These are phyloP conservation scores for Sporopachydermia lactativora DNA, from an alignment of 805 yeast species.

Conservation along the genomic window DNA sequence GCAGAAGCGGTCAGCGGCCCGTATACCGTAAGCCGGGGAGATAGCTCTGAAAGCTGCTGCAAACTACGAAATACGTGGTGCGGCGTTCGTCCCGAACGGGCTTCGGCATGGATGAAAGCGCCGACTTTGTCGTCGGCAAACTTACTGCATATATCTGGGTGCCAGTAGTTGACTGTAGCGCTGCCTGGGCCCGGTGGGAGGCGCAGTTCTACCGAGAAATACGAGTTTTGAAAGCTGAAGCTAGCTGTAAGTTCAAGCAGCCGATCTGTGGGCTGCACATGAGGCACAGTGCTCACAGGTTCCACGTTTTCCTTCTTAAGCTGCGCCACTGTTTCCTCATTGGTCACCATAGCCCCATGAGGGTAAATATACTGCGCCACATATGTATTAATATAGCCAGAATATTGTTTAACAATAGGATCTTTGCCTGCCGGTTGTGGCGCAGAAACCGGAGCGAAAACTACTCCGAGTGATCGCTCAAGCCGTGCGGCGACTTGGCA, in stretches of 20 bases:
- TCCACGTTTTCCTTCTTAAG: not conserved
- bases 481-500: constrained; percentile 2
- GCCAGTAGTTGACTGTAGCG: too few species aligned
- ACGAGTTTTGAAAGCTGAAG: too few species aligned
- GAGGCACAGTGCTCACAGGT: not conserved
- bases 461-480: constrained; percentile 2
- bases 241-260: too few species aligned
- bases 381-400: not conserved
- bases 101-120: too few species aligned
- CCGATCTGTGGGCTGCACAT: too few species aligned
- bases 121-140: too few species aligned
- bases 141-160: too few species aligned
- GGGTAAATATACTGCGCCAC: not conserved
- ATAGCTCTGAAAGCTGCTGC: too few species aligned
- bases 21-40: not conserved
- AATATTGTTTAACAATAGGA: not conserved
- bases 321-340: not conserved
- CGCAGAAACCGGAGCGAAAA: not conserved
- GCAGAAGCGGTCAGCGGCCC: constrained; percentile 2
- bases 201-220: too few species aligned
- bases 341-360: not conserved
- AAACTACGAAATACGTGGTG: too few species aligned
- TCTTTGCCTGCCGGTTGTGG: not conserved
- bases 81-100: too few species aligned
- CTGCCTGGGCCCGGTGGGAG: too few species aligned